phyloP scores from a whole-genome alignment of 345 rosid genomes.

The Kernera saxatilis region DNA sequence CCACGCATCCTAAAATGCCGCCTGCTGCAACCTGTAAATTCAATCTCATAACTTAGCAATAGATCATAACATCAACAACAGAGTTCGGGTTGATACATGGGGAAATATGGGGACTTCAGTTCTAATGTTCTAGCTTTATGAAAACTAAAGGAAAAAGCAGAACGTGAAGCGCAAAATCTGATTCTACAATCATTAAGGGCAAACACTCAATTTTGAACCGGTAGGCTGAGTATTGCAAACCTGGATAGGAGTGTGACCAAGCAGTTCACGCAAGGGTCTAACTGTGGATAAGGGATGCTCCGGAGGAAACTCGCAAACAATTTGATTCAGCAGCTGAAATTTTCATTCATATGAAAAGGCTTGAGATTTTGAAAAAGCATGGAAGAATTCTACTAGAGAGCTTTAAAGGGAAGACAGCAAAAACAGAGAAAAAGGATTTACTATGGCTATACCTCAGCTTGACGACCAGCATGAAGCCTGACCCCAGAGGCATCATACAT shows the following conservation, averaged over 20 bases:
- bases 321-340: constrained; percentile 86
- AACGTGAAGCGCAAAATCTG: neutral
- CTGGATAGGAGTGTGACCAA: constrained; percentile 97
- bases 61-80: neutral
- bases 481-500: constrained; percentile 98
- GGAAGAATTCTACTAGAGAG: neutral
- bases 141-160: neutral
- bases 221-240: constrained; percentile 31
- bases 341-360: neutral
- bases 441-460: constrained; percentile 70
- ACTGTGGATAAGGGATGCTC: constrained; percentile 82
- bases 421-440: neutral
- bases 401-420: neutral
- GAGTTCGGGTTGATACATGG: neutral
- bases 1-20: constrained; percentile 64
- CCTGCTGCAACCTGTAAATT: constrained; percentile 81
- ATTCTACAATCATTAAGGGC: neutral
- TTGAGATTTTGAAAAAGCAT: neutral
- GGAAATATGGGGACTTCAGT: neutral
- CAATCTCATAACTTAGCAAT: neutral
- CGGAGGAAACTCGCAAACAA: constrained; percentile 93
- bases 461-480: constrained; percentile 96
- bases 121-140: neutral
- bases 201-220: neutral
- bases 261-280: constrained; percentile 89